Conservation (phyloP, 2,329 filamentous ascomycete species). For the Sordariomycetes sp. region DNA sequence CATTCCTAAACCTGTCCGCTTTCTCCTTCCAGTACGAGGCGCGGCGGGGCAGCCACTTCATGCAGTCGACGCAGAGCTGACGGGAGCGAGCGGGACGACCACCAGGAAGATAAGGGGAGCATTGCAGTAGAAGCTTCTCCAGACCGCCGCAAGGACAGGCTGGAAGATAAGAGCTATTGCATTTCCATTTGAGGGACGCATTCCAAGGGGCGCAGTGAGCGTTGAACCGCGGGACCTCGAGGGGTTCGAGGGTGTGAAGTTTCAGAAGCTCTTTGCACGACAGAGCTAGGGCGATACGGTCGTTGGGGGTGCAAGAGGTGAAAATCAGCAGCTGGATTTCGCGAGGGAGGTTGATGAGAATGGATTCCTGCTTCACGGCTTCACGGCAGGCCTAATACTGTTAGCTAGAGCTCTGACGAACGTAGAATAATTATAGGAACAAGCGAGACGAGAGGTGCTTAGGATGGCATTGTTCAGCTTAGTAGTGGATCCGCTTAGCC, state of each 20-base stretch:
- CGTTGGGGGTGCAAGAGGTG: neutral
- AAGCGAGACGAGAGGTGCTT: no score
- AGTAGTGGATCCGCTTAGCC: no score
- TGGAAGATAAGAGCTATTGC: neutral
- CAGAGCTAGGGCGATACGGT: neutral
- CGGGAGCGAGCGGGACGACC: neutral
- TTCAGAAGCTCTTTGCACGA: neutral
- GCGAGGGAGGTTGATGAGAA: neutral
- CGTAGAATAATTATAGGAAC: no score
- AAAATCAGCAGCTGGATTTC: neutral
- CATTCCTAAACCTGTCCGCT: no score
- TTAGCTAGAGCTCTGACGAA: no score
- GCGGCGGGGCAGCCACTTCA: slow-evolving; percentile 1
- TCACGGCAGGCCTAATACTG: no score
- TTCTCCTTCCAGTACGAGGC: neutral
- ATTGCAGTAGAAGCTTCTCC: neutral
- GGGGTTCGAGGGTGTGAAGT: neutral
- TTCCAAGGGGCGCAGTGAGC: neutral
- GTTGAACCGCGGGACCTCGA: neutral
- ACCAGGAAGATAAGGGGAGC: neutral
- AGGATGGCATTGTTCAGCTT: no score
- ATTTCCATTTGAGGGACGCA: neutral
- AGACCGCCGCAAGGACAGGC: slow-evolving; percentile 1
- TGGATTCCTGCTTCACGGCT: no score
- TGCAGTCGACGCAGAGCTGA: slow-evolving; percentile 1